phyloP scores from a whole-genome alignment of 192 early-diverging fungal genomes.

The Anaeromyces robustus region DNA sequence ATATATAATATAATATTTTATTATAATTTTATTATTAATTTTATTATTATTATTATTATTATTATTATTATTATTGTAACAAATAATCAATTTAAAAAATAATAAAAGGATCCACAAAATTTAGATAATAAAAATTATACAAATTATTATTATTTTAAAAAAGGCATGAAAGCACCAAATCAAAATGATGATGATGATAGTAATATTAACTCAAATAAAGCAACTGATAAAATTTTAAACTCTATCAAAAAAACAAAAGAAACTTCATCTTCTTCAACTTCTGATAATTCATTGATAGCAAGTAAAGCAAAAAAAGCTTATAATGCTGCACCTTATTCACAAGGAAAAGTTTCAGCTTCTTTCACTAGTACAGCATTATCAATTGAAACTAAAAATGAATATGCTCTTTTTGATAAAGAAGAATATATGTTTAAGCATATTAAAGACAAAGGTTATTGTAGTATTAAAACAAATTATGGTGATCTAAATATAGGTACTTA shows the following conservation, averaged over 20 bases:
- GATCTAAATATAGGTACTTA: slow-evolving; percentile 45
- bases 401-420: slow-evolving; percentile 55
- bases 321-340: slow-evolving; percentile 72
- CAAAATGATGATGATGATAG: slow-evolving; percentile 9
- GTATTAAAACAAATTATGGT: slow-evolving; percentile 67
- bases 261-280: slow-evolving; percentile 5
- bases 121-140: slow-evolving; percentile 43
- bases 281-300: slow-evolving; percentile 3
- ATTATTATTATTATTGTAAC: too few species aligned
- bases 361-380: slow-evolving; percentile 76
- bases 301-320: slow-evolving; percentile 33
- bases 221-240: slow-evolving; percentile 5
- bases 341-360: slow-evolving; percentile 55
- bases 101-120: slow-evolving; percentile 59
- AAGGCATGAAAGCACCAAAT: slow-evolving; percentile 10
- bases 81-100: too few species aligned
- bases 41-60: too few species aligned
- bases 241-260: background rate
- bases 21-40: too few species aligned
- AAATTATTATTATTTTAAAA: slow-evolving; percentile 60
- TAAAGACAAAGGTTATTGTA: slow-evolving; percentile 61
- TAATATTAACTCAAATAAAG: background rate
- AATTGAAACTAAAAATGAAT: slow-evolving; percentile 51
- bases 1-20: too few species aligned
- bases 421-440: slow-evolving; percentile 81